Conservation (phyloP, 257 asterid species). For the Rehmannia glutinosa region DNA sequence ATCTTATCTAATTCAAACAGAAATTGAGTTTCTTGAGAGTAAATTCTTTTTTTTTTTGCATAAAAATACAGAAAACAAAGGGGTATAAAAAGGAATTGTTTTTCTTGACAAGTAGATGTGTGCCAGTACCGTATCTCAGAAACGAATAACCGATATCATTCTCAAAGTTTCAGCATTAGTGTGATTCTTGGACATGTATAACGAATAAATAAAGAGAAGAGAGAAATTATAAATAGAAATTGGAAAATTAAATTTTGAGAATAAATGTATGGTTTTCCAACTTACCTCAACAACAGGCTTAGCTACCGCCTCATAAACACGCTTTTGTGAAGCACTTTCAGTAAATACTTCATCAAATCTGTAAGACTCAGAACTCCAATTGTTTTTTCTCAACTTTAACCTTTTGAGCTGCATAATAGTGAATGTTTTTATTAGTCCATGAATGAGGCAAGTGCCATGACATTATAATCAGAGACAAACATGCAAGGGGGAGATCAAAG, state of each 20-base stretch:
- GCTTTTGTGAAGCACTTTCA: conserved; percentile 81
- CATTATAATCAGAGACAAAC: background rate
- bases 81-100: no score
- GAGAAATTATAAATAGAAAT: no score
- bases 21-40: background rate
- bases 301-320: conserved; percentile 85
- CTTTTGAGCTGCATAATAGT: conserved; percentile 60
- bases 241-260: no score
- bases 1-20: background rate
- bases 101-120: no score
- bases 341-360: conserved; percentile 81
- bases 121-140: background rate
- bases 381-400: conserved; percentile 77
- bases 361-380: conserved; percentile 78
- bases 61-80: no score
- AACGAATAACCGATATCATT: background rate
- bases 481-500: background rate
- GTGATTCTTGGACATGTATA: no score
- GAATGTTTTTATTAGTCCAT: background rate
- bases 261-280: background rate
- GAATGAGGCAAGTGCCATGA: background rate
- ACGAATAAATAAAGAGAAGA: no score
- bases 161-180: background rate
- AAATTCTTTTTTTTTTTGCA: no score
- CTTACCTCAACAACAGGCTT: conserved; percentile 92